Evolutionary conservation across 257 asterid genomes (phyloP).

Genomic region (Osmanthus fragrans): DNA sequence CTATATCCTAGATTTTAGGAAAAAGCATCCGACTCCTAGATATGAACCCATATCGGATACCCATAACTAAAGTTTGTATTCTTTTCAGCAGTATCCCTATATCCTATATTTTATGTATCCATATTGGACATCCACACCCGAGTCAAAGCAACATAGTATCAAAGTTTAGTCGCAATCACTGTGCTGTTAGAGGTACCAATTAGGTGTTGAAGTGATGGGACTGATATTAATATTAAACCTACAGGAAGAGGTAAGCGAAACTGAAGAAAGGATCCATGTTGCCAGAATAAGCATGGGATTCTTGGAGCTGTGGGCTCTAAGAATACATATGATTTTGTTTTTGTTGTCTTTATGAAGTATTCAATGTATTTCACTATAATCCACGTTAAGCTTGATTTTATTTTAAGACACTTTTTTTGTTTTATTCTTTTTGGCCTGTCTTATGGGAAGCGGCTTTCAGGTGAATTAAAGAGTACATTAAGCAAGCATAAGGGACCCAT

Average conservation of each 20-base stretch:
- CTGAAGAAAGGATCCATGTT: neutral
- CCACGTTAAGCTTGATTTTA: neutral
- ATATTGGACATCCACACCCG: no score
- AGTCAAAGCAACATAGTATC: neutral
- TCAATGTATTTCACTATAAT: neutral
- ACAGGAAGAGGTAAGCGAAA: neutral
- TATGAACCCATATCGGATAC: no score
- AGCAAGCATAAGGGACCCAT: slow-evolving; percentile 34
- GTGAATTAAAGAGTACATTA: slow-evolving; percentile 29
- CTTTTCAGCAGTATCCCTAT: no score
- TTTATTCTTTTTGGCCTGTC: neutral
- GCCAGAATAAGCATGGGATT: neutral
- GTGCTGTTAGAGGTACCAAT: neutral
- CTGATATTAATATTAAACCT: neutral
- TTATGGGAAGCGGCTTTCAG: slow-evolving; percentile 20
- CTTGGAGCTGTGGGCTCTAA: neutral
- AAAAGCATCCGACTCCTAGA: no score
- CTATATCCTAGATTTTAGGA: no score
- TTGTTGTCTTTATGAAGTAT: neutral
- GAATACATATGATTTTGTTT: neutral
- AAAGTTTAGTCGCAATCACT: neutral
- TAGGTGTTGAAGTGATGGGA: neutral
- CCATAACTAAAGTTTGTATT: no score
- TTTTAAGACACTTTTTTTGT: neutral
- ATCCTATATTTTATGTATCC: no score